phyloP scores from a whole-genome alignment of 2,329 filamentous ascomycete genomes.

The Cytospora mali region DNA sequence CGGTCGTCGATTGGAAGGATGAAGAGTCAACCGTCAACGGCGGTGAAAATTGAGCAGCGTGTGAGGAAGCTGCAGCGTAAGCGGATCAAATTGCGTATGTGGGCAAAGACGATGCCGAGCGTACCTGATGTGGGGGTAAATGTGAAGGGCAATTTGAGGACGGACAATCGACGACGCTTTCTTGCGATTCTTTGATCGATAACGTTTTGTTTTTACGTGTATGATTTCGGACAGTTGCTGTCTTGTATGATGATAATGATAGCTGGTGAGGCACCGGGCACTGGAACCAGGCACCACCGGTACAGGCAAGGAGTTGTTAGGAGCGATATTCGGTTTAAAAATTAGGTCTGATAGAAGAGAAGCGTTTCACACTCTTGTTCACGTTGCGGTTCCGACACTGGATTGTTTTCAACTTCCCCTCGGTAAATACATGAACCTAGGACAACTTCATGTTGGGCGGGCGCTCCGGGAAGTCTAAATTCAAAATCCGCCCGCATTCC shows the following conservation, averaged over 20 bases:
- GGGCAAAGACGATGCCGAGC: not conserved
- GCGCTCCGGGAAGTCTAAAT: not conserved
- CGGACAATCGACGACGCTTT: not conserved
- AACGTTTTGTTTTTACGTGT: not conserved
- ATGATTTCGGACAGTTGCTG: slow-evolving; percentile 4
- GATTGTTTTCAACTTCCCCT: not conserved
- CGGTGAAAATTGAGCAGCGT: too few relatives aligned
- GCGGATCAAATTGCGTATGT: too few relatives aligned
- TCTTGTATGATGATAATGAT: not conserved
- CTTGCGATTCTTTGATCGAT: not conserved
- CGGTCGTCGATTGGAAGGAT: too few relatives aligned
- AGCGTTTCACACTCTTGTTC: not conserved
- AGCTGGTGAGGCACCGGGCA: not conserved
- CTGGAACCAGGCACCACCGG: not conserved
- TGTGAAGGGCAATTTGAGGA: too few relatives aligned
- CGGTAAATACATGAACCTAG: not conserved
- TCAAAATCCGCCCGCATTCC: slow-evolving; percentile 7
- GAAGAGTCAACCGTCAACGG: too few relatives aligned
- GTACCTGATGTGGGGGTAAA: not conserved
- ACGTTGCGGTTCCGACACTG: not conserved
- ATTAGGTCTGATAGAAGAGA: slow-evolving; percentile 1
- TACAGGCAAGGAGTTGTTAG: slow-evolving; percentile 3
- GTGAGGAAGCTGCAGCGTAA: too few relatives aligned
- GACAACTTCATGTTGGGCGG: not conserved
- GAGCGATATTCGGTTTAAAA: not conserved